Evolutionary conservation across 2,329 filamentous ascomycete genomes (phyloP).

Genomic region (Aspergillus felis): DNA sequence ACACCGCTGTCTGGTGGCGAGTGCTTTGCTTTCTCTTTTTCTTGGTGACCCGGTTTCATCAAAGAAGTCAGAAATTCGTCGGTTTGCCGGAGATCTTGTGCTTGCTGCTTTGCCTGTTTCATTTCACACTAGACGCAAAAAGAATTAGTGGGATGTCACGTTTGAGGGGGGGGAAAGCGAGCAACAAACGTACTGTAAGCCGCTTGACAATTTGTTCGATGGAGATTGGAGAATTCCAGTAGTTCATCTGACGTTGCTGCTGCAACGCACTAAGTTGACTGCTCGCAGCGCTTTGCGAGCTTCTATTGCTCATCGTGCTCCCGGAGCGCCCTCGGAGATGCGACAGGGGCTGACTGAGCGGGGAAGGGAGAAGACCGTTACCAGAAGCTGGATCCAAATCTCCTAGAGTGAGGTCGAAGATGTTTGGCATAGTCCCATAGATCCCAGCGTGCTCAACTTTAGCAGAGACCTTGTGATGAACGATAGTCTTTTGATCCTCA

Average conservation of each 20-base stretch:
- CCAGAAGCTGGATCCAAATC: conserved; percentile 78
- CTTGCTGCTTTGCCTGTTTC: conserved; percentile 81
- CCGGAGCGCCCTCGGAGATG: conserved; percentile 67
- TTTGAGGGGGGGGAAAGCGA: conserved; percentile 6
- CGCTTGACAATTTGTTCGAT: conserved; percentile 93
- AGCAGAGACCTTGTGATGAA: conserved; percentile 96
- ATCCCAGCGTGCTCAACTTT: conserved; percentile 95
- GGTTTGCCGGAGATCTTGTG: conserved; percentile 77
- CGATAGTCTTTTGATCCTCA: conserved; percentile 96
- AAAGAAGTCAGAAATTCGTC: conserved; percentile 76
- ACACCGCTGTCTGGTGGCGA: conserved; percentile 43
- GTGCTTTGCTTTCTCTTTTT: conserved; percentile 48
- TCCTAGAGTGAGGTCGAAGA: conserved; percentile 85
- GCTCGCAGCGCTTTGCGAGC: conserved; percentile 53
- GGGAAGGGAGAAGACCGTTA: conserved; percentile 66
- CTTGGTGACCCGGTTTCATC: conserved; percentile 64
- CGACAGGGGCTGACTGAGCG: conserved; percentile 59
- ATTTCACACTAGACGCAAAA: conserved; percentile 67
- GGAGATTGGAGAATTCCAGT: conserved; percentile 83
- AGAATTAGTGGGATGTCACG: conserved; percentile 11
- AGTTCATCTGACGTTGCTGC: conserved; percentile 72
- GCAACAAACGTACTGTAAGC: conserved; percentile 58
- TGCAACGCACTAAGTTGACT: conserved; percentile 56
- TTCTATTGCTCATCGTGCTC: conserved; percentile 62
- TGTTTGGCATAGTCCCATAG: conserved; percentile 65